Evolutionary conservation across 805 yeast genomes (phyloP), one percentile per base, ranked within the genome.

Genomic region (Saccharomycopsis fermentans): DNA sequence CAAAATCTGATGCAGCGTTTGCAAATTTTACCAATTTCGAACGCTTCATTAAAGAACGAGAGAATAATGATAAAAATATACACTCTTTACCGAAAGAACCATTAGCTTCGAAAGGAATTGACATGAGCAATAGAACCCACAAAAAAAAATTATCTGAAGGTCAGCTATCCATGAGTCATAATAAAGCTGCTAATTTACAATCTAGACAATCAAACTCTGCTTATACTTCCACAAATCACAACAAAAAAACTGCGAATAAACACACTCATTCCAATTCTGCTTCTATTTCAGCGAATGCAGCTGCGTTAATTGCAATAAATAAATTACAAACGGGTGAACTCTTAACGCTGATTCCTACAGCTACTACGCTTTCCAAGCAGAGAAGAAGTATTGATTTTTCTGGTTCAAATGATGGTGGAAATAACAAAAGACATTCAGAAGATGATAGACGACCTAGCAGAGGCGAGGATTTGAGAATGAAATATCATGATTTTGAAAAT

Each of bases 261-360:
- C 24, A 21, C 24, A 43, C 9, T 4, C 24, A 43, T 43, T 12
- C n/a, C 29, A 24, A 21, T 21, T 21, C 50, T 21, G 29, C 26
- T 1, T 43, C 50, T 26, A 36, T 58, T 3, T 55, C 59, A 6
- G 63, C 63, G 2, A 60, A 60, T 50, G 63, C 63, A 2, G 63
- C 63, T 1, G 61, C 57, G 2, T 21, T 43, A 43, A 21, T 43
- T 21, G 50, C 50, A 19, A 21, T 43, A 43, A 43, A 21, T 16
- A 43, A 43, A 21, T 26, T 43, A 11, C 50, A 43, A 43, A 43
- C 50, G 6, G 50, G 50, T 21, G 50, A 43, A 24, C 50, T 43
- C 29, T 43, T 43, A 5, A 43, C 50, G n/a, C 50, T 24, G 9
- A 43, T 39, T n/a, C 47, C 47, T 39, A 39, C 24, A 12, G 24